phyloP scores from a whole-genome alignment of 129 eudicot genomes.

The Smallanthus sonchifolius region DNA sequence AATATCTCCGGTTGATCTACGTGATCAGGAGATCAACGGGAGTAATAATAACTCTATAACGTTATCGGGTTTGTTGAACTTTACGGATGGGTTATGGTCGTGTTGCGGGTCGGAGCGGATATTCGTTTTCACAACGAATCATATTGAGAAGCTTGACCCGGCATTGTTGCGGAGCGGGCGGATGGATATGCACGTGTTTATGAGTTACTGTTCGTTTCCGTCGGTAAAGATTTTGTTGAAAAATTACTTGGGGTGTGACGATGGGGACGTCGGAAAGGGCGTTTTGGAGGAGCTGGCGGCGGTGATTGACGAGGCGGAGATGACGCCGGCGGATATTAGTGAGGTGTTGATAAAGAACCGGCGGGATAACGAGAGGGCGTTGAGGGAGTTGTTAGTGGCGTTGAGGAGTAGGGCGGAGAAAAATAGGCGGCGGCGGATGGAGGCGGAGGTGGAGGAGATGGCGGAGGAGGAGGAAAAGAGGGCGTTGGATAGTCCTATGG shows the following conservation, averaged over 20 bases:
- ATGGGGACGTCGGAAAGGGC: conserved; percentile 34
- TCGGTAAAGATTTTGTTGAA: conserved; percentile 63
- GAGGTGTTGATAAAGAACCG: conserved; percentile 83
- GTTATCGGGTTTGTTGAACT: conserved; percentile 76
- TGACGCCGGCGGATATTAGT: conserved; percentile 97
- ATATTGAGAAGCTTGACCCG: conserved; percentile 87
- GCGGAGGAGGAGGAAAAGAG: conserved; percentile 82
- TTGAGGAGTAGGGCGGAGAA: conserved; percentile 53
- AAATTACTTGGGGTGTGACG: conserved; percentile 67
- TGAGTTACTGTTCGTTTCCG: conserved; percentile 65
- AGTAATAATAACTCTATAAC: conserved; percentile 56
- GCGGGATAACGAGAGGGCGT: conserved; percentile 57
- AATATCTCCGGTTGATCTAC: conserved; percentile 25
- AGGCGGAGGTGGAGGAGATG: conserved; percentile 18
- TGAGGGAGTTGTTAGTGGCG: conserved; percentile 52
- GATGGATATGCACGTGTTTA: conserved; percentile 92
- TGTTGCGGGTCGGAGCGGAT: conserved; percentile 94
- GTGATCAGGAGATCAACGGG: conserved; percentile 32
- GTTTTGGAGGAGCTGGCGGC: conserved; percentile 35
- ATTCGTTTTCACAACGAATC: conserved; percentile 92
- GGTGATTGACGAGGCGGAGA: conserved; percentile 59
- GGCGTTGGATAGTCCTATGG: conserved; percentile 68
- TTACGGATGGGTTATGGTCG: conserved; percentile 95
- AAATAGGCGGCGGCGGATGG: conserved; percentile 12
- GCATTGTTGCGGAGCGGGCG: conserved; percentile 90